A percentile compares a stretch with the other conserved stretches of the same genome.
Conservation (phyloP, 2,329 filamentous ascomycete genomes). For the Diatrype stigma region DNA sequence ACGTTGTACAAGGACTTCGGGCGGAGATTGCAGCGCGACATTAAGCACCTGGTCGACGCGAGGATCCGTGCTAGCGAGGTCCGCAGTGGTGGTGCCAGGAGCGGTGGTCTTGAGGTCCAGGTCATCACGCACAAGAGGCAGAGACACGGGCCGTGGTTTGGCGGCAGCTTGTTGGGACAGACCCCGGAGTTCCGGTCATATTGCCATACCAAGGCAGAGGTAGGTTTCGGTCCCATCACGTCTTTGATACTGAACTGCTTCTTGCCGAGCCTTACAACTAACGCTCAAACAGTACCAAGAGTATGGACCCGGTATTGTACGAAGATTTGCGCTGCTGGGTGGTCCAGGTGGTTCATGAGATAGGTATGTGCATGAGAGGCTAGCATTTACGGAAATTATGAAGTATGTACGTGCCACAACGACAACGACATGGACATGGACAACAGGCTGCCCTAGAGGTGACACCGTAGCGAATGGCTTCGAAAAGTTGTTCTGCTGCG, state of each 20-base stretch:
- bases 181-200: constrained; percentile 98
- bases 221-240: too few species aligned
- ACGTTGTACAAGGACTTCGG: constrained; percentile 99
- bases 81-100: constrained; percentile 85
- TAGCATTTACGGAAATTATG: background rate
- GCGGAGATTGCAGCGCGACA: constrained; percentile 90
- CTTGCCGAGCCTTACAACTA: background rate
- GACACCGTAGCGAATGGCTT: background rate
- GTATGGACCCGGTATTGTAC: constrained; percentile 91
- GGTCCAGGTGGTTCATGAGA: constrained; percentile 74
- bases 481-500: background rate
- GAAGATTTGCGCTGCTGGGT: constrained; percentile 88
- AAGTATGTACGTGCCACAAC: background rate
- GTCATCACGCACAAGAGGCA: constrained; percentile 98
- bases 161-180: constrained; percentile 91
- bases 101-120: constrained; percentile 91
- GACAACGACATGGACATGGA: background rate
- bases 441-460: background rate
- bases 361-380: background rate
- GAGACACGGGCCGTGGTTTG: constrained; percentile 97
- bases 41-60: constrained; percentile 90
- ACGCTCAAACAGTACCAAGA: constrained; percentile 70
- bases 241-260: background rate
- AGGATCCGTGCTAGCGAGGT: constrained; percentile 90
- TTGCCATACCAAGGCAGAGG: constrained; percentile 87